A percentile compares a stretch with the other conserved stretches of the same genome.
Conservation (phyloP, 225 moss, liverwort and hornwort genomes). For the Straminergon stramineum region DNA sequence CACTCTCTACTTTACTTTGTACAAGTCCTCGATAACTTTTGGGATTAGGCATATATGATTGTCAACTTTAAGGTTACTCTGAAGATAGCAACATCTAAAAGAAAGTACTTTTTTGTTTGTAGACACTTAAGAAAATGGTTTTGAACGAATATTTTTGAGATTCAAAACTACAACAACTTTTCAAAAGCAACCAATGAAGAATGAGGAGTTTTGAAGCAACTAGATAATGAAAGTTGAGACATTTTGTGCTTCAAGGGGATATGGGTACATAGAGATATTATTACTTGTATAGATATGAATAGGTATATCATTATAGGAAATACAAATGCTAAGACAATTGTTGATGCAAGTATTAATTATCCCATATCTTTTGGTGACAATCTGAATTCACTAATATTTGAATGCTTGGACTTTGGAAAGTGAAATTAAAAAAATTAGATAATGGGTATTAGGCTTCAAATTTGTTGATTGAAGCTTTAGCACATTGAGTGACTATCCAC, state of each 20-base stretch:
- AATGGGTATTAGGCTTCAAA: too few species aligned
- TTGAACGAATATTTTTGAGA: rapidly evolving
- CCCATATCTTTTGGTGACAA: too few species aligned
- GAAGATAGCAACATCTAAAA: neutral
- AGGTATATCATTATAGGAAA: too few species aligned
- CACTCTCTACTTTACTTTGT: neutral
- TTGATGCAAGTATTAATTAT: too few species aligned
- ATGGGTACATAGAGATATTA: too few species aligned
- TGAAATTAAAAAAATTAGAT: too few species aligned
- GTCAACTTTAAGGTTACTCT: neutral
- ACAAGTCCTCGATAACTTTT: neutral
- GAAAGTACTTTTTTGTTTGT: rapidly evolving
- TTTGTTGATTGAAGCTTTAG: too few species aligned
- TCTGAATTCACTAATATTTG: too few species aligned
- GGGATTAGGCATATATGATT: neutral
- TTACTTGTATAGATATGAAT: too few species aligned
- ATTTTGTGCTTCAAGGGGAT: neutral
- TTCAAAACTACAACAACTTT: neutral
- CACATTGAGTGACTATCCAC: too few species aligned
- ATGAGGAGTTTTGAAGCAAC: neutral
- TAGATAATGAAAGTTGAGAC: neutral
- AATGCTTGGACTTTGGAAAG: too few species aligned
- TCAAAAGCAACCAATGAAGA: neutral
- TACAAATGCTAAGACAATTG: too few species aligned
- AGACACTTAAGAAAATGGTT: neutral